Evolutionary conservation across 805 yeast genomes (phyloP), one percentile per base, ranked within the genome.

Genomic region (Candida peoriensis): DNA sequence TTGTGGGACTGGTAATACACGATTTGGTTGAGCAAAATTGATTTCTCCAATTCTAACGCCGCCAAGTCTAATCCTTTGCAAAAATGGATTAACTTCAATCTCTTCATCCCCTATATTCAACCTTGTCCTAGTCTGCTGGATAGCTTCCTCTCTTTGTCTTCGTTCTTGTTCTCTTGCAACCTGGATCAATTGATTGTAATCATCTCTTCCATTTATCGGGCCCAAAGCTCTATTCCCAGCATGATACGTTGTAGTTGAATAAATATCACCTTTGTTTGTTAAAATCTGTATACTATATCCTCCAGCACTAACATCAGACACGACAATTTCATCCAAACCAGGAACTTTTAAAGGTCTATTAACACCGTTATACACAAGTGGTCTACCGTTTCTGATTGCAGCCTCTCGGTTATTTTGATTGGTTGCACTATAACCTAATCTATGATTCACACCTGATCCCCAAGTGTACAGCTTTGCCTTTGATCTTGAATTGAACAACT

Each of bases 221-320:
- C 33, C 64, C n/a, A n/a, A n/a, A 1, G 54, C 42, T 7, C 50
- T 48, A 34, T 58, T 53, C 6, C 69, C 70, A 7, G 66, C 68
- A 32, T 64, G 61, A 53, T 61, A 63, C 10, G 57, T 61, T 22
- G 55, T 44, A 5, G 81, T 72, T 21, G 64, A 65, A 52, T 65
- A 80, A 6, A 82, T 50, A 5, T 68, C 60, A 1, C 89, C 88
- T 1, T 65, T 54, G 20, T 65, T 63, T 0, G 81, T 70, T 23
- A 81, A 57, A 3, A 81, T 59, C 33, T 76, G 76, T 41, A 78
- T 75, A 4, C 78, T 70, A 48, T 68, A 81, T 2, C 90, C 90
- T 20, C 82, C 82, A 8, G 78, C 76, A 17, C 72, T 62, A 1
- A 81, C 60, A 43, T 74, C 79, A 1, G 67, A 43, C n/a, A 54